Conservation (phyloP, 2,329 filamentous ascomycete genomes). For the Pyrenochaeta sp. region DNA sequence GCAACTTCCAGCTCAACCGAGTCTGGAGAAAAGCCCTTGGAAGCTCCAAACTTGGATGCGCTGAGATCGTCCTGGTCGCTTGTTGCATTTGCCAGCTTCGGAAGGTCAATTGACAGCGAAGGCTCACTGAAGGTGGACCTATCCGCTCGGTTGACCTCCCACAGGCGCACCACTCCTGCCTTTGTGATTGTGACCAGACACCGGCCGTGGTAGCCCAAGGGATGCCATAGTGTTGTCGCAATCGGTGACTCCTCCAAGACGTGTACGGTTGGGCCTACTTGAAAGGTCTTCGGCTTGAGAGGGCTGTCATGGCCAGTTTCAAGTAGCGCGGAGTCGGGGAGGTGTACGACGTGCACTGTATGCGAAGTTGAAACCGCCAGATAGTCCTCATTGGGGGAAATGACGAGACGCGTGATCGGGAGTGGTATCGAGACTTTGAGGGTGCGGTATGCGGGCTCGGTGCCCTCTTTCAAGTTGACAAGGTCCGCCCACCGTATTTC, state of each 20-base stretch:
- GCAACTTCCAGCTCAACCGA: conserved; percentile 93
- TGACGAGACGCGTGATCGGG: conserved; percentile 82
- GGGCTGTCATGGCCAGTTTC: conserved; percentile 71
- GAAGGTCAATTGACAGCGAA: conserved; percentile 83
- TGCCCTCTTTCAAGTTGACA: conserved; percentile 73
- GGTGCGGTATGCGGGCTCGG: conserved; percentile 47
- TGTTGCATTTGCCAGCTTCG: conserved; percentile 85
- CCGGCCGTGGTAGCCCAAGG: conserved; percentile 80
- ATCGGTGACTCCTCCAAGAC: conserved; percentile 85
- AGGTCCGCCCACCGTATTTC: conserved; percentile 94
- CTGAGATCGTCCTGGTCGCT: conserved; percentile 84
- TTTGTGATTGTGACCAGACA: conserved; percentile 88
- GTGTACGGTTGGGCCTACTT: conserved; percentile 90
- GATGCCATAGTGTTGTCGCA: conserved; percentile 89
- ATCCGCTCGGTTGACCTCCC: conserved; percentile 86
- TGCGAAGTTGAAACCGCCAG: conserved; percentile 87
- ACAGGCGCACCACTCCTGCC: conserved; percentile 87
- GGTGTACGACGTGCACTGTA: conserved; percentile 85
- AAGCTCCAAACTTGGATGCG: conserved; percentile 76
- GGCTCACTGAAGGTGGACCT: conserved; percentile 88
- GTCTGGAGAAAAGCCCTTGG: conserved; percentile 87
- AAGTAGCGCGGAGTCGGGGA: conserved; percentile 82
- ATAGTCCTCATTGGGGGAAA: conserved; percentile 83
- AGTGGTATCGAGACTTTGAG: conserved; percentile 81
- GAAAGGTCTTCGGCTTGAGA: conserved; percentile 84